Conservation (phyloP, 2,329 filamentous ascomycete genomes). For the Penicillium griseofulvum region DNA sequence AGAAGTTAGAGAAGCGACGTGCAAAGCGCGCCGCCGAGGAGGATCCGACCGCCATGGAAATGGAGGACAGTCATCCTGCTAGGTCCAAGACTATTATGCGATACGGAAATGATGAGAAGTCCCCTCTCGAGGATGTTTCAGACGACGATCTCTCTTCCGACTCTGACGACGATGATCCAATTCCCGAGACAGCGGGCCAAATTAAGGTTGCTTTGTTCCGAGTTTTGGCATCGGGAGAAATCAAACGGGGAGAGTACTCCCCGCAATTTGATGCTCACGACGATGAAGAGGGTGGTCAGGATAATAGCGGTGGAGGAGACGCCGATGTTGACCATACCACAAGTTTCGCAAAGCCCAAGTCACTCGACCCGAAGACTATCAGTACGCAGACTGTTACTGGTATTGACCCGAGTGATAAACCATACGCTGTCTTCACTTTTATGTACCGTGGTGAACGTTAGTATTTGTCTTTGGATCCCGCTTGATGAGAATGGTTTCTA, state of each 20-base stretch:
- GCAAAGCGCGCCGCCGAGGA: conserved; percentile 66
- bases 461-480: conserved; percentile 39
- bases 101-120: conserved; percentile 74
- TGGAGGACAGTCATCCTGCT: conserved; percentile 35
- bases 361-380: conserved; percentile 92
- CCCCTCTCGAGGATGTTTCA: conserved; percentile 69
- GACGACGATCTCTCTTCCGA: conserved; percentile 69
- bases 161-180: conserved; percentile 74
- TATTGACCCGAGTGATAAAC: conserved; percentile 92
- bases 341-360: conserved; percentile 95
- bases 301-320: conserved; percentile 62
- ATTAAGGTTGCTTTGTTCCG: conserved; percentile 98
- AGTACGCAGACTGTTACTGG: conserved; percentile 99
- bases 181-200: conserved; percentile 89
- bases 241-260: conserved; percentile 96
- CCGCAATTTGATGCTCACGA: conserved; percentile 97
- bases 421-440: conserved; percentile 96
- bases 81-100: conserved; percentile 62
- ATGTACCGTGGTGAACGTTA: conserved; percentile 93
- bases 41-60: conserved; percentile 51
- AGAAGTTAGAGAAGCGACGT: conserved; percentile 77
- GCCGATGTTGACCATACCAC: conserved; percentile 94
- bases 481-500: background rate
- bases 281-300: conserved; percentile 72
- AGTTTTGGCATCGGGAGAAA: conserved; percentile 90